Conservation (phyloP, 495 filamentous ascomycete species). For the Schizothecium vesticola region DNA sequence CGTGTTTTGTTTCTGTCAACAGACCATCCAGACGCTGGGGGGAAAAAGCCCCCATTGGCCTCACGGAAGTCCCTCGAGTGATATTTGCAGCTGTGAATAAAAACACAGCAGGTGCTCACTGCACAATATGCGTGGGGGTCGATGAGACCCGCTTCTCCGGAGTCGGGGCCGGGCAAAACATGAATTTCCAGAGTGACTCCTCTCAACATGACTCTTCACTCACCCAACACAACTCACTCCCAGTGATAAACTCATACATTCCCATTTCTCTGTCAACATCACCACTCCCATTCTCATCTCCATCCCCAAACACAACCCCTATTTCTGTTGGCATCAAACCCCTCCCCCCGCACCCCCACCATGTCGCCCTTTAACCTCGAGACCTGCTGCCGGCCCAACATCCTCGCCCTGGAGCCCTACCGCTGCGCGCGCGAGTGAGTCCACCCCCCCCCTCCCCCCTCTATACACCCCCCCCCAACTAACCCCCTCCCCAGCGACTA, state of each 20-base stretch:
- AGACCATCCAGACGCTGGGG: neutral
- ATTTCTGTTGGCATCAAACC: neutral
- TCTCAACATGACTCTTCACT: constrained; percentile 3
- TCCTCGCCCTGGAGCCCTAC: constrained; percentile 75
- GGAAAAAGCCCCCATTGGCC: neutral
- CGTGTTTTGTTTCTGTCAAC: neutral
- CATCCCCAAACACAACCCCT: neutral
- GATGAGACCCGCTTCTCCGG: neutral
- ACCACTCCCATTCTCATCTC: neutral
- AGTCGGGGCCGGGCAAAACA: neutral
- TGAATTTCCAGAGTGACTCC: neutral
- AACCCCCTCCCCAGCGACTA: constrained; percentile 64
- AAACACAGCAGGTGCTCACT: neutral
- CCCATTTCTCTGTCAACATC: neutral
- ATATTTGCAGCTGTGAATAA: neutral
- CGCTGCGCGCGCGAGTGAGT: constrained; percentile 77
- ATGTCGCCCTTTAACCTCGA: constrained; percentile 64
- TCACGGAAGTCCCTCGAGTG: neutral
- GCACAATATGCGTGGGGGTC: neutral
- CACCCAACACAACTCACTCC: neutral
- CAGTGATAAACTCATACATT: neutral
- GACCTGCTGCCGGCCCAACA: constrained; percentile 79
- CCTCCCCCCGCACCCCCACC: constrained; percentile 6
- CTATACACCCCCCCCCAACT: constrained; percentile 9
- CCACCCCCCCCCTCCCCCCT: constrained; percentile 6